Conservation (phyloP, 176 grass and related monocot genomes). For the Rhipidocladum racemiflorum region DNA sequence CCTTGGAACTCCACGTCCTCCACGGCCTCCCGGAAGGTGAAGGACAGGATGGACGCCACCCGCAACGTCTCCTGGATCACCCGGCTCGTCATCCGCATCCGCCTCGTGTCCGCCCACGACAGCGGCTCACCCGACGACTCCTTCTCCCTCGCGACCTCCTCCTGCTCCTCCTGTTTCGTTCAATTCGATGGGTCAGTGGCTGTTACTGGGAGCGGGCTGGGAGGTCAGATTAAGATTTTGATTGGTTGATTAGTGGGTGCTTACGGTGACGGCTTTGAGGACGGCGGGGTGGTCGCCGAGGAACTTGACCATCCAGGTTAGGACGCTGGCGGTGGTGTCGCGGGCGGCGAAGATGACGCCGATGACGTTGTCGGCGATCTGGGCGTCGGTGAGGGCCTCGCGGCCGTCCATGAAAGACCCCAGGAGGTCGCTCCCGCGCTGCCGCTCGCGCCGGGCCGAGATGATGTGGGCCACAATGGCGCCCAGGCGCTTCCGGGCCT, state of each 20-base stretch:
- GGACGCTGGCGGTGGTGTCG: constrained; percentile 93
- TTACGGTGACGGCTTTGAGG: constrained; percentile 76
- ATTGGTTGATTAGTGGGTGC: not conserved
- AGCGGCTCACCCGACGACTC: constrained; percentile 33
- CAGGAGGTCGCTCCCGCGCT: constrained; percentile 58
- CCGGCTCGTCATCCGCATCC: constrained; percentile 67
- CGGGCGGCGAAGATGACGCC: constrained; percentile 93
- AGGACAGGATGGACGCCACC: constrained; percentile 95
- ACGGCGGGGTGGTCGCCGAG: constrained; percentile 81
- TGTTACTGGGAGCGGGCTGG: not conserved
- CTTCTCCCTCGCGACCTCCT: constrained; percentile 64
- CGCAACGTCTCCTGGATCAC: constrained; percentile 99
- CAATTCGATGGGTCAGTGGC: not conserved
- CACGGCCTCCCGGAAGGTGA: constrained; percentile 96
- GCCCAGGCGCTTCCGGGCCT: constrained; percentile 62
- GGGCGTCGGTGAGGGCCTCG: constrained; percentile 77
- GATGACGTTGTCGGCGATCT: constrained; percentile 93
- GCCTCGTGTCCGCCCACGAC: constrained; percentile 72
- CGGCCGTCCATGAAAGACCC: constrained; percentile 80
- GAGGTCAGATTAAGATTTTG: not conserved
- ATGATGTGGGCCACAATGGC: constrained; percentile 77
- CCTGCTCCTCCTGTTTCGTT: constrained; percentile 70
- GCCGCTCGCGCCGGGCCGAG: constrained; percentile 50
- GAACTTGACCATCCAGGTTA: constrained; percentile 99
- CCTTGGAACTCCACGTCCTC: constrained; percentile 98